These are phyloP conservation scores for Parathielavia hyrcaniae DNA, from an alignment of 495 filamentous ascomycete species.

Conservation along the genomic window DNA sequence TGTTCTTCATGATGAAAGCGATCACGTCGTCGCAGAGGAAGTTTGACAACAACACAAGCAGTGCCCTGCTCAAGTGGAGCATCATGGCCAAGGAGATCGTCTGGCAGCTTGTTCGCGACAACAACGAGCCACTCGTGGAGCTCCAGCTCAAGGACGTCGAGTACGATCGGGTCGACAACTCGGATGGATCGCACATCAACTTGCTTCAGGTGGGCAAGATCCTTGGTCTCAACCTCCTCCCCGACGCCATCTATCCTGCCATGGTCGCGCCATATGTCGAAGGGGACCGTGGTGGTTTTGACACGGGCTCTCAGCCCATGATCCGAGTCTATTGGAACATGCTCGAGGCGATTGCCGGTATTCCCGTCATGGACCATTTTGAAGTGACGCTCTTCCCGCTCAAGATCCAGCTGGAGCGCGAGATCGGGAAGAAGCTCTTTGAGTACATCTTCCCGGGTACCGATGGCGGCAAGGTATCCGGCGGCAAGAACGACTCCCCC, in stretches of 20 bases:
- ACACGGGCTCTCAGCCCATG: slow-evolving; percentile 61
- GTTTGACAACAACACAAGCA: slow-evolving; percentile 66
- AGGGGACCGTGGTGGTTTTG: slow-evolving; percentile 46
- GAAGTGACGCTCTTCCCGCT: slow-evolving; percentile 91
- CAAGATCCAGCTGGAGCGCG: slow-evolving; percentile 87
- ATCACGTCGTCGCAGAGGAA: slow-evolving; percentile 94
- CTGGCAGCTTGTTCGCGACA: slow-evolving; percentile 88
- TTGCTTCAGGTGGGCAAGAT: slow-evolving; percentile 76
- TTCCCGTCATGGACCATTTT: slow-evolving; percentile 95
- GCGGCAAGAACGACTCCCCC: slow-evolving; percentile 60
- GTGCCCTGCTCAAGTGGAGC: slow-evolving; percentile 78
- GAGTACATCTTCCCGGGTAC: slow-evolving; percentile 93
- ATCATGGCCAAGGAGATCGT: slow-evolving; percentile 88
- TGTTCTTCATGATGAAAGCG: slow-evolving; percentile 99
- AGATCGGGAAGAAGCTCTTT: slow-evolving; percentile 89
- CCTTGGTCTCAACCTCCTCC: slow-evolving; percentile 79
- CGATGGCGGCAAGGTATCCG: slow-evolving; percentile 46
- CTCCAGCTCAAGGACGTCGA: slow-evolving; percentile 83
- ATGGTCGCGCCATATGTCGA: slow-evolving; percentile 89
- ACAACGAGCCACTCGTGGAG: slow-evolving; percentile 82
- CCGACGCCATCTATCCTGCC: slow-evolving; percentile 86
- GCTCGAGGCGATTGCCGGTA: slow-evolving; percentile 95
- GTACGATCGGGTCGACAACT: slow-evolving; percentile 92
- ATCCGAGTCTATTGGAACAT: slow-evolving; percentile 92
- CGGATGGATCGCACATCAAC: slow-evolving; percentile 93